Evolutionary conservation across 1,284 basidiomycete genomes (phyloP).

Genomic region (Pseudozyma sp.): DNA sequence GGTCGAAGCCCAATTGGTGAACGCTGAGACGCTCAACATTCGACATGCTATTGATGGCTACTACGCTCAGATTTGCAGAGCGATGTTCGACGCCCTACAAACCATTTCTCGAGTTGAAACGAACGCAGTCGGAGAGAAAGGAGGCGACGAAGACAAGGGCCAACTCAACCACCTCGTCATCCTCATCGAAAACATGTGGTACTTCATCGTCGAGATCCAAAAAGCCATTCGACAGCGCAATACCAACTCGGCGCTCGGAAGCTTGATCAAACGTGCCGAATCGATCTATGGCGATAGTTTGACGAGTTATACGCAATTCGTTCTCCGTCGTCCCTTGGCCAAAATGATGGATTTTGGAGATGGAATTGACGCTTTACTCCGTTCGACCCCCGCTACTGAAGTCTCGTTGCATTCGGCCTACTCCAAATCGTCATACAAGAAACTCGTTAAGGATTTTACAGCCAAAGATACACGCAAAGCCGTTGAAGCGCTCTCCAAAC

Average conservation of each 20-base stretch:
- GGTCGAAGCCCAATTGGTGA: conserved; percentile 85
- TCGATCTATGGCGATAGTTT: conserved; percentile 88
- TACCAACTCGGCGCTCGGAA: conserved; percentile 71
- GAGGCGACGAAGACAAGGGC: conserved; percentile 79
- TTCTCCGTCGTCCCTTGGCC: conserved; percentile 85
- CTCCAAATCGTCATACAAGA: conserved; percentile 81
- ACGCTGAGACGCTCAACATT: conserved; percentile 78
- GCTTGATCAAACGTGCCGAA: conserved; percentile 81
- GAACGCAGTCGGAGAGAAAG: conserved; percentile 68
- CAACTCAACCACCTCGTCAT: conserved; percentile 96
- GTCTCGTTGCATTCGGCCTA: conserved; percentile 82
- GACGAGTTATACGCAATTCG: conserved; percentile 83
- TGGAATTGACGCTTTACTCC: conserved; percentile 85
- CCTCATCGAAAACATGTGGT: conserved; percentile 96
- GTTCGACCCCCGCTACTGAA: conserved; percentile 83
- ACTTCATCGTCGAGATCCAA: conserved; percentile 84
- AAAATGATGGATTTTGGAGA: conserved; percentile 95
- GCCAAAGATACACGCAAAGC: conserved; percentile 86
- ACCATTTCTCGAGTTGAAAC: conserved; percentile 92
- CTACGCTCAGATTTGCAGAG: conserved; percentile 86
- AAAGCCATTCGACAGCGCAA: conserved; percentile 71
- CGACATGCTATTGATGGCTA: conserved; percentile 82
- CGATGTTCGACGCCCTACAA: conserved; percentile 91
- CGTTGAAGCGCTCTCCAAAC: conserved; percentile 85
- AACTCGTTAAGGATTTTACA: conserved; percentile 85